A percentile compares a stretch with the other conserved stretches of the same genome.
Conservation (phyloP, 164 flowering plant species). For the Aristolochia californica region DNA sequence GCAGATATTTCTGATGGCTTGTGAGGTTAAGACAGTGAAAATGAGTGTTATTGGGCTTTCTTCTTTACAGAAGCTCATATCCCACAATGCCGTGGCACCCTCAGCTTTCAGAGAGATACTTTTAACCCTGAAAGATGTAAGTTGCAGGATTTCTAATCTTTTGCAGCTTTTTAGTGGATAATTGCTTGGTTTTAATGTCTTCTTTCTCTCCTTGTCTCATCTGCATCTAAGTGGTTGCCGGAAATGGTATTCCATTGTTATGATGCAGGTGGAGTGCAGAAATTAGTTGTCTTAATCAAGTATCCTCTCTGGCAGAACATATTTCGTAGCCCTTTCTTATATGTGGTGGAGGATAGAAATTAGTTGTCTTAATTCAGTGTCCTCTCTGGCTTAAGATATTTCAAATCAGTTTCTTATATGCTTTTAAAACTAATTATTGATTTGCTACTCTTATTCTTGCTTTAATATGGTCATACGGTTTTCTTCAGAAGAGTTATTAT, state of each 20-base stretch:
- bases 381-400: not conserved
- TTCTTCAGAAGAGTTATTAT: too few relatives aligned
- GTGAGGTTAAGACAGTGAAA: slow-evolving; percentile 78
- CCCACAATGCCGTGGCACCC: slow-evolving; percentile 82
- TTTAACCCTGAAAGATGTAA: slow-evolving; percentile 73
- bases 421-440: not conserved
- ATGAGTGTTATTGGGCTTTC: slow-evolving; percentile 93
- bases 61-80: slow-evolving; percentile 87
- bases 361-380: not conserved
- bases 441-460: not conserved
- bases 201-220: not conserved
- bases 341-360: not conserved
- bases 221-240: too few relatives aligned
- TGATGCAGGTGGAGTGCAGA: not conserved
- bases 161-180: not conserved
- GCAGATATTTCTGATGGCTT: slow-evolving; percentile 83
- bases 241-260: not conserved
- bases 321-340: not conserved
- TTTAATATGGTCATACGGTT: not conserved
- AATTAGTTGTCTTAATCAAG: too few relatives aligned
- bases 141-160: slow-evolving; percentile 10
- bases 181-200: not conserved
- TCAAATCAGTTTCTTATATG: not conserved
- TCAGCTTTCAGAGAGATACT: slow-evolving; percentile 80
- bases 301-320: not conserved